Evolutionary conservation across 2,329 filamentous ascomycete genomes (phyloP), one percentile per base, ranked within the genome.

Genomic region (Lomentospora prolificans): DNA sequence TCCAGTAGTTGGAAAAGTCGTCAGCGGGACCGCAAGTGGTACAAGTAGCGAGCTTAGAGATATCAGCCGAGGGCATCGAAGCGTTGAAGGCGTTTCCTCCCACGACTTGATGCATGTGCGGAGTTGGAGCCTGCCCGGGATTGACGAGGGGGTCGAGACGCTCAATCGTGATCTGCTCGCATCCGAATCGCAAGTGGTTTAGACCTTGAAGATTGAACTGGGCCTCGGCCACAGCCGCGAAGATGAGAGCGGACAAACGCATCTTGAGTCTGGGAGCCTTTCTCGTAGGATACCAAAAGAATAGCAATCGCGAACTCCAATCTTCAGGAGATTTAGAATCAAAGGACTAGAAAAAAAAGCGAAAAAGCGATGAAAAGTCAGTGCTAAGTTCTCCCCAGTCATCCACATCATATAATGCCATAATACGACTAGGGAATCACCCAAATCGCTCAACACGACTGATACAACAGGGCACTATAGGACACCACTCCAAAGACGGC

Each of bases 71-170:
- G n/a, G 63, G 69, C 64, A 71, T 71, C 2, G 66, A 63, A 1
- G 64, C 62, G 57, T 70, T 70, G 64, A 72, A 71, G 6, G 69
- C 65, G 58, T 72, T 70, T 9, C 72, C 72, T 48, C 72, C 78
- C 59, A 76, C 72, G 57, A 82, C 73, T 41, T 75, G 77, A 63
- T 82, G 80, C 4, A 78, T 71, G 65, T 82, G 79, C 17, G 66
- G 64, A 4, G 76, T 70, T 6, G 77, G 75, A 4, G 75, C 69
- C 3, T 58, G 57, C 3, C 77, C 78, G 12, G 63, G 63, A 50
- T 59, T 58, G 17, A 65, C 63, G 2, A 65, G 58, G 28, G 61
- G 61, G 56, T 64, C 63, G 3, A 63, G 57, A 50, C 62, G 61
- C 57, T 64, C 62, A 54, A 80, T 66, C 52, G 77, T 78, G 60